A percentile compares a stretch with the other conserved stretches of the same genome.
Conservation (phyloP, 2,329 filamentous ascomycete species). For the Epichloe brachyelytri region DNA sequence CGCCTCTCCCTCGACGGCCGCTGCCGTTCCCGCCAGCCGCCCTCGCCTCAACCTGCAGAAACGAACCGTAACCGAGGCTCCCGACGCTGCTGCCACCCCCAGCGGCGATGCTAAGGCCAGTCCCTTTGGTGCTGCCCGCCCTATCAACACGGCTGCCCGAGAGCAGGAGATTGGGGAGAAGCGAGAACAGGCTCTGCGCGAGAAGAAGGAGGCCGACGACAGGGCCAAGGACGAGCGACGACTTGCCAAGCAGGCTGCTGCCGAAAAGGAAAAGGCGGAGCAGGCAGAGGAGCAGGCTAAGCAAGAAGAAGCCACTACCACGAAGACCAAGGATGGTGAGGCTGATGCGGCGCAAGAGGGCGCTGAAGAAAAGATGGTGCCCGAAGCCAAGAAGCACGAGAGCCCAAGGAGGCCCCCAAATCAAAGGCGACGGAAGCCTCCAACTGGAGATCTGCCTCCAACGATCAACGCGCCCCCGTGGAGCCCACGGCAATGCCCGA, state of each 20-base stretch:
- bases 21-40: conserved; percentile 41
- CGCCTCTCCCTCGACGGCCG: conserved; percentile 34
- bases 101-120: conserved; percentile 65
- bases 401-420: conserved; percentile 34
- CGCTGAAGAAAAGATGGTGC: conserved; percentile 33
- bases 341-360: conserved; percentile 1
- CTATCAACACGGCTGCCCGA: conserved; percentile 82
- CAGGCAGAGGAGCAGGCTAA: conserved; percentile 23
- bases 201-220: conserved; percentile 80
- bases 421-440: conserved; percentile 44
- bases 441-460: conserved; percentile 45
- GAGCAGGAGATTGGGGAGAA: conserved; percentile 89
- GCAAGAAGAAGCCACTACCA: conserved; percentile 19
- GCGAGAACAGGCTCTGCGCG: conserved; percentile 55
- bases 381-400: conserved; percentile 25
- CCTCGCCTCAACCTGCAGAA: conserved; percentile 83
- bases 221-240: conserved; percentile 67
- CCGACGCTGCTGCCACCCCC: conserved; percentile 35
- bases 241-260: conserved; percentile 45
- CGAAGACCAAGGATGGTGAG: conserved; percentile 20
- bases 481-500: conserved; percentile 29
- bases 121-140: conserved; percentile 84
- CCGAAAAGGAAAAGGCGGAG: conserved; percentile 29
- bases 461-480: conserved; percentile 31
- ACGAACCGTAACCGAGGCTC: conserved; percentile 71